These are phyloP conservation scores for Babesia ovis DNA, from an alignment of 169 alveolate genomes.

Conservation along the genomic window DNA sequence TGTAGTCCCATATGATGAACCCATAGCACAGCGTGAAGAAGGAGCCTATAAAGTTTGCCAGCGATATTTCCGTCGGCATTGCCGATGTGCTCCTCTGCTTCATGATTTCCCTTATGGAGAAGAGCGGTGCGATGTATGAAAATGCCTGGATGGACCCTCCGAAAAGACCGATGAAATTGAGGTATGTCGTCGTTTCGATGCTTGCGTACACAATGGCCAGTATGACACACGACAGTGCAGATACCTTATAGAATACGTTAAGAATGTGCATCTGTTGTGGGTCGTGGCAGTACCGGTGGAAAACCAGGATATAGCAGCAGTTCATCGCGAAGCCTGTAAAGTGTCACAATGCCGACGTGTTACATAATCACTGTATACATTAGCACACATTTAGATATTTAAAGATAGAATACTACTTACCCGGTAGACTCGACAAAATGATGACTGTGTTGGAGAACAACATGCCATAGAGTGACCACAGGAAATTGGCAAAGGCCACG, in stretches of 20 bases:
- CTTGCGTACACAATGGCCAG: constrained; percentile 16
- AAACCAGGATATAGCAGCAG: constrained; percentile 34
- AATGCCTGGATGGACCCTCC: constrained; percentile 64
- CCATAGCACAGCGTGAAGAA: constrained; percentile 76
- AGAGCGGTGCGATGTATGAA: constrained; percentile 70
- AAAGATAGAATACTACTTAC: constrained; percentile 47
- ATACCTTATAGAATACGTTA: constrained; percentile 37
- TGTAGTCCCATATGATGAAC: constrained; percentile 72
- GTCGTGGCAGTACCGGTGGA: constrained; percentile 51
- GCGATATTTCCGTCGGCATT: constrained; percentile 73
- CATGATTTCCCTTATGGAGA: constrained; percentile 68
- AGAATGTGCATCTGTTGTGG: constrained; percentile 35
- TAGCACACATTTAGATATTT: no score
- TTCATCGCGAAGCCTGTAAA: constrained; percentile 39
- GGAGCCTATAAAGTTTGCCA: constrained; percentile 72
- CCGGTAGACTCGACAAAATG: constrained; percentile 67
- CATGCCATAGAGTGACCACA: constrained; percentile 73
- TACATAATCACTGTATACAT: no score
- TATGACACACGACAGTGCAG: constrained; percentile 6
- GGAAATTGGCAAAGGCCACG: constrained; percentile 66
- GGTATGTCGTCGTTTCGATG: constrained; percentile 19
- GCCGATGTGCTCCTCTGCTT: constrained; percentile 69
- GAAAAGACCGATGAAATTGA: constrained; percentile 60
- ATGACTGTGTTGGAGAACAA: constrained; percentile 61
- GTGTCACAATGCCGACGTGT: no score